Conservation (phyloP, 371 early-diverging fungal species). For the Hamiltosporidium tvaerminnensis region DNA sequence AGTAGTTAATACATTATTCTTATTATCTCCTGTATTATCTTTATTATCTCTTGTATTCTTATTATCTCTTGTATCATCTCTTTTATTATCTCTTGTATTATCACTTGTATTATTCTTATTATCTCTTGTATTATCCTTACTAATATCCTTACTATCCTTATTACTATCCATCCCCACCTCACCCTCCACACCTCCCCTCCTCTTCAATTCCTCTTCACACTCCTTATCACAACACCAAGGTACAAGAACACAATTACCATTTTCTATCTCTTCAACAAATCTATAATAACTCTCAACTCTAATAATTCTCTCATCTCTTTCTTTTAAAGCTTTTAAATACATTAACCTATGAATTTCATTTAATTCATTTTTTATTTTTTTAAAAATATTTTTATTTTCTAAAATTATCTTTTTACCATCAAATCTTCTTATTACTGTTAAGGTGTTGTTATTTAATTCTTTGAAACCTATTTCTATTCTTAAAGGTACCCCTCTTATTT, state of each 20-base stretch:
- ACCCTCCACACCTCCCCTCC: constrained; percentile 64
- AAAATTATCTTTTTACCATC: constrained; percentile 60
- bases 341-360: constrained; percentile 73
- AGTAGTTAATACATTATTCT: constrained; percentile 54
- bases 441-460: constrained; percentile 69
- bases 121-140: constrained; percentile 1
- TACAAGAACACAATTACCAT: constrained; percentile 68
- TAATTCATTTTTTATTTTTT: constrained; percentile 58
- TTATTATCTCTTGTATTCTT: too few species aligned
- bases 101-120: constrained; percentile 55
- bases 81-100: constrained; percentile 68
- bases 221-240: constrained; percentile 81
- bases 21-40: too few species aligned
- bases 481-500: constrained; percentile 85
- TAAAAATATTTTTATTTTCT: constrained; percentile 57
- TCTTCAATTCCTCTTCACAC: constrained; percentile 95
- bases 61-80: too few species aligned
- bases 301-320: constrained; percentile 62
- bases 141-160: background rate
- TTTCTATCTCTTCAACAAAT: constrained; percentile 70
- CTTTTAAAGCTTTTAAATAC: constrained; percentile 67
- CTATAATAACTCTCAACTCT: constrained; percentile 69
- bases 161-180: constrained; percentile 47
- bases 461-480: constrained; percentile 91
- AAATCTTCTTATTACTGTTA: constrained; percentile 70